These are phyloP conservation scores for Amanita pallidorosea DNA, from an alignment of 768 basidiomycete genomes.

Conservation along the genomic window DNA sequence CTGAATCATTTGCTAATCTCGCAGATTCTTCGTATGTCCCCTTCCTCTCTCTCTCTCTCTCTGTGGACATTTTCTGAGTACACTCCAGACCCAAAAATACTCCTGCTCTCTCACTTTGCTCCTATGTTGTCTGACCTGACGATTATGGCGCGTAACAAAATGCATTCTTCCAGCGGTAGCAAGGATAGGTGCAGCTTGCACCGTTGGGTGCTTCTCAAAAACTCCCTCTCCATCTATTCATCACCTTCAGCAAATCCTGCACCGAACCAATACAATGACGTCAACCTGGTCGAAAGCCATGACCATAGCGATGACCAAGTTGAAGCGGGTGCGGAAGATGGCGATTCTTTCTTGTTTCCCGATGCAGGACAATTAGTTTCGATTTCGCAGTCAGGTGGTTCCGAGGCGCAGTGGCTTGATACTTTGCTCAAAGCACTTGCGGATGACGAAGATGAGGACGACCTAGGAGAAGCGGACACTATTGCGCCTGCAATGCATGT, in stretches of 20 bases:
- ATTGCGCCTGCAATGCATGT: constrained; percentile 34
- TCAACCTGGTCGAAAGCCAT: constrained; percentile 24
- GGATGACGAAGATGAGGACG: constrained; percentile 62
- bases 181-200: constrained; percentile 70
- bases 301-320: constrained; percentile 30
- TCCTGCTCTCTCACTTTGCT: neutral
- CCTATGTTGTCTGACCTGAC: constrained; percentile 46
- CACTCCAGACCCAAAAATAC: neutral
- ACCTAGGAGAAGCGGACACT: constrained; percentile 31
- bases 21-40: constrained; percentile 12
- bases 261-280: constrained; percentile 16
- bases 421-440: constrained; percentile 65
- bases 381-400: constrained; percentile 22
- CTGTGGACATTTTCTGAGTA: constrained; percentile 5
- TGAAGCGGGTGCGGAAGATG: constrained; percentile 41
- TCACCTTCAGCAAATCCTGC: constrained; percentile 13
- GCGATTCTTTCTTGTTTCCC: constrained; percentile 73
- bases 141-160: constrained; percentile 61
- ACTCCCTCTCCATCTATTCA: constrained; percentile 48
- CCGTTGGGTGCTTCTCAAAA: constrained; percentile 85
- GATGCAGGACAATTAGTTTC: constrained; percentile 47
- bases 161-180: constrained; percentile 49
- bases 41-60: neutral
- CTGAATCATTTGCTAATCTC: constrained; percentile 12
- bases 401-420: constrained; percentile 77